Conservation (phyloP, 139 green algal species). For the Mesostigma viride region DNA sequence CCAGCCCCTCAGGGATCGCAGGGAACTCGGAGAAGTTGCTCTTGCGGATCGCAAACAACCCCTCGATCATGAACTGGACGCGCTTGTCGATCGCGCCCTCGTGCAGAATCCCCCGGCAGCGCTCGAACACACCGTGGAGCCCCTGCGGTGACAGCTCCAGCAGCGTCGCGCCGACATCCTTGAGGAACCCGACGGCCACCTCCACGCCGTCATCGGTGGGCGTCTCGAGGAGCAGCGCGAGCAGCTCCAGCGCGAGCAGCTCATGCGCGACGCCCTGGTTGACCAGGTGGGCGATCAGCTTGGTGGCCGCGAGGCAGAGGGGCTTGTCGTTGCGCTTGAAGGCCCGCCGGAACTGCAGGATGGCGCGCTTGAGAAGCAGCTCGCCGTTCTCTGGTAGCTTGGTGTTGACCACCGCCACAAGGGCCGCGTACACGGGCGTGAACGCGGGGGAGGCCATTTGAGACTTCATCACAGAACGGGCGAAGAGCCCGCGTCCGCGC, state of each 20-base stretch:
- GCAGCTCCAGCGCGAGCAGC: conserved; percentile 79
- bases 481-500: conserved; percentile 76
- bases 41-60: conserved; percentile 79
- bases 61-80: conserved; percentile 87
- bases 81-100: conserved; percentile 81
- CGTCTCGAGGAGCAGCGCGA: conserved; percentile 81
- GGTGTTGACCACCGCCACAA: conserved; percentile 92
- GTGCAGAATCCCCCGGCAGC: conserved; percentile 74
- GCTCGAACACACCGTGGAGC: conserved; percentile 72
- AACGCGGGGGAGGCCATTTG: conserved; percentile 83
- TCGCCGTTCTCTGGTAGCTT: conserved; percentile 75
- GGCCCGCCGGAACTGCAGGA: conserved; percentile 76
- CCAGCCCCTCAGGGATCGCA: conserved; percentile 61
- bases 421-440: conserved; percentile 74
- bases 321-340: conserved; percentile 94
- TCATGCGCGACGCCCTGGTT: conserved; percentile 86
- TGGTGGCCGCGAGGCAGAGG: conserved; percentile 60
- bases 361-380: conserved; percentile 32
- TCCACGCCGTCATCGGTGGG: conserved; percentile 87
- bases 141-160: conserved; percentile 51
- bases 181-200: conserved; percentile 46
- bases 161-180: conserved; percentile 62
- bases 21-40: conserved; percentile 60
- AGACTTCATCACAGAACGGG: conserved; percentile 76
- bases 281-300: conserved; percentile 86